Percentiles rank a stretch among this genome's conserved stretches.
Conservation (phyloP, 805 yeast genomes). For the Wilhelminamyces savonicus region DNA sequence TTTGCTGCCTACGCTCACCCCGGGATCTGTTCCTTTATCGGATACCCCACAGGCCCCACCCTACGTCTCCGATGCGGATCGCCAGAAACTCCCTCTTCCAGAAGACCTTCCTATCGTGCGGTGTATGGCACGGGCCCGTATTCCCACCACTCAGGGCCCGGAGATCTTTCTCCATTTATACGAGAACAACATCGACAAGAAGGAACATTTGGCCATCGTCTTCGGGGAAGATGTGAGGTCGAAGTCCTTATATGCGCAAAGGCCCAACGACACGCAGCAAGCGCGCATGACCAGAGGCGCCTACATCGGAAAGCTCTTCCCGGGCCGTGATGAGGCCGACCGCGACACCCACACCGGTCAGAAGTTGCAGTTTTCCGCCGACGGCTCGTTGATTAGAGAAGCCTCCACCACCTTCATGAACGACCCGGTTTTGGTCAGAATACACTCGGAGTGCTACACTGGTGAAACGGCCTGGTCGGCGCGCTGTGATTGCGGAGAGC, state of each 20-base stretch:
- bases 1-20: conserved; percentile 12
- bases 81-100: conserved; percentile 38
- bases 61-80: conserved; percentile 14
- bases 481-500: conserved; percentile 98
- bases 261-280: conserved; percentile 72
- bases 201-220: conserved; percentile 95
- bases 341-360: conserved; percentile 31
- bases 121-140: conserved; percentile 91
- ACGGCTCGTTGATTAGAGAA: conserved; percentile 22
- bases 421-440: conserved; percentile 66
- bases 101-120: conserved; percentile 63
- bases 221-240: conserved; percentile 91
- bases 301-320: conserved; percentile 80
- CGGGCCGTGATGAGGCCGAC: conserved; percentile 77
- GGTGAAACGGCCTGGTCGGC: conserved; percentile 99
- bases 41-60: conserved; percentile 7
- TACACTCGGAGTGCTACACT: conserved; percentile 96
- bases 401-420: conserved; percentile 18
- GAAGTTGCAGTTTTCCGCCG: conserved; percentile 23
- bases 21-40: conserved; percentile 2
- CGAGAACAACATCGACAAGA: conserved; percentile 76
- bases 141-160: conserved; percentile 93
- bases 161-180: conserved; percentile 91
- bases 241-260: conserved; percentile 53
- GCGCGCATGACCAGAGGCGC: conserved; percentile 99